Percentiles rank a stretch among this genome's conserved stretches.
These are phyloP conservation scores for Colletotrichum graminicola DNA, from an alignment of 2,329 filamentous ascomycete species.

Conservation along the genomic window DNA sequence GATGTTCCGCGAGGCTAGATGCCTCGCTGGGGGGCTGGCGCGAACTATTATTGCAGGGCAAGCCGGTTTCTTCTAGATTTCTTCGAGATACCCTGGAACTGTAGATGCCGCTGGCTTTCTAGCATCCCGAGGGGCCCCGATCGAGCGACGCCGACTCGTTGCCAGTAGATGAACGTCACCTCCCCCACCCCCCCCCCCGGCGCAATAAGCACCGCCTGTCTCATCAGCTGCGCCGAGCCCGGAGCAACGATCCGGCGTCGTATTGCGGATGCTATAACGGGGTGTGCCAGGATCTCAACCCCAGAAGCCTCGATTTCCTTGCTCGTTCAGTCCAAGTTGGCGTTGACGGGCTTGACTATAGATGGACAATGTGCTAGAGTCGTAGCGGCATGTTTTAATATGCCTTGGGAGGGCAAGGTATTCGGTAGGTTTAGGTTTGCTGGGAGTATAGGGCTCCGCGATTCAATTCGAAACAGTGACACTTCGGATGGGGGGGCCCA, in stretches of 20 bases:
- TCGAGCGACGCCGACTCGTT: conserved; percentile 6
- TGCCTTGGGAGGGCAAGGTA: neutral
- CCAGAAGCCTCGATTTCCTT: neutral
- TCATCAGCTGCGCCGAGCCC: conserved; percentile 1
- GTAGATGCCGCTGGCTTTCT: neutral
- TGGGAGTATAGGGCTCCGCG: neutral
- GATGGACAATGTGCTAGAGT: conserved; percentile 12
- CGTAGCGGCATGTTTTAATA: conserved; percentile 19
- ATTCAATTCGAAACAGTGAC: conserved; percentile 49
- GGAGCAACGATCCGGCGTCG: conserved; percentile 12
- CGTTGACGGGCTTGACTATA: neutral
- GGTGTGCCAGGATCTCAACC: neutral
- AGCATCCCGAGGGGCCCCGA: neutral
- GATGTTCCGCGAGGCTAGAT: neutral
- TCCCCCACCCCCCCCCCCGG: too few relatives aligned
- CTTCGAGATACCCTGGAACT: conserved; percentile 2
- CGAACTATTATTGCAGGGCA: neutral
- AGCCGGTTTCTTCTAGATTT: conserved; percentile 1
- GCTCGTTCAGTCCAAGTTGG: conserved; percentile 5
- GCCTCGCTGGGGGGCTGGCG: neutral
- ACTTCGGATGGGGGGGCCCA: conserved; percentile 53
- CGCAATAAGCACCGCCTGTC: neutral
- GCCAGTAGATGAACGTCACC: conserved; percentile 3
- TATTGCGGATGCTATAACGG: conserved; percentile 2
- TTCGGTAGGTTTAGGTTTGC: neutral